Evolutionary conservation across 352 stramenopile species (phyloP), one percentile per base, ranked within the genome.

Genomic region (Globisporangium nodosum): DNA sequence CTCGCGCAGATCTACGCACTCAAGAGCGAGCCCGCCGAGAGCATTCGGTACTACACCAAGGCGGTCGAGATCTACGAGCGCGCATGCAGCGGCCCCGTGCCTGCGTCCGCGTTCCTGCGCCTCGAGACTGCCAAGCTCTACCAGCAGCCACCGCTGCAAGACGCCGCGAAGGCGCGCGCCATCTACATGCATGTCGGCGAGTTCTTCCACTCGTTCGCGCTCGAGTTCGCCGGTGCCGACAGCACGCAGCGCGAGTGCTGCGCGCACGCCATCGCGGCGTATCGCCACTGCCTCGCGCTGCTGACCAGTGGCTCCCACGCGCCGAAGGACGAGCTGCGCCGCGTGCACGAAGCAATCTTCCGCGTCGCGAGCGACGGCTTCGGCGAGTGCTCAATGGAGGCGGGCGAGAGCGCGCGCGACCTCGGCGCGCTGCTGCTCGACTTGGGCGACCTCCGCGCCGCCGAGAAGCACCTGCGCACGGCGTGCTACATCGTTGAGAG

Each of bases 321-420:
- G 0, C 55, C 58, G 0, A 64, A 74, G 18, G 66, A 79, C 1
- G 66, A 87, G 8, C 67, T 80, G 15, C 64, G 72, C 31, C 61
- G 61, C 31, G 69, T 87, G n/a, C 57, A 80, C 0, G 33, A 60
- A 11, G 73, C 78, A 56, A 76, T 88, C 55, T 54, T 84, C 31
- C 50, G 63, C 20, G 66, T 73, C 1, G 71, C 72, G 6, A 62
- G 76, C 0, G 69, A 78, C 16, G 81, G 81, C 3, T 89, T 76
- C 46, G 78, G 81, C 9, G 77, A 89, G 50, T 89, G 84, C 48
- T 83, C 77, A 48, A 48, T 88, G 1, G 77, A 91, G 31, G 68
- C 77, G 7, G 77, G 69, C 15, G 77, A 86, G 33, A 74, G 64
- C 18, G 62, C 67, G 4, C 59, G 50, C 0, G 71, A 85, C 5